Evolutionary conservation across 805 yeast species (phyloP).

Genomic region (Pichia manshurica): DNA sequence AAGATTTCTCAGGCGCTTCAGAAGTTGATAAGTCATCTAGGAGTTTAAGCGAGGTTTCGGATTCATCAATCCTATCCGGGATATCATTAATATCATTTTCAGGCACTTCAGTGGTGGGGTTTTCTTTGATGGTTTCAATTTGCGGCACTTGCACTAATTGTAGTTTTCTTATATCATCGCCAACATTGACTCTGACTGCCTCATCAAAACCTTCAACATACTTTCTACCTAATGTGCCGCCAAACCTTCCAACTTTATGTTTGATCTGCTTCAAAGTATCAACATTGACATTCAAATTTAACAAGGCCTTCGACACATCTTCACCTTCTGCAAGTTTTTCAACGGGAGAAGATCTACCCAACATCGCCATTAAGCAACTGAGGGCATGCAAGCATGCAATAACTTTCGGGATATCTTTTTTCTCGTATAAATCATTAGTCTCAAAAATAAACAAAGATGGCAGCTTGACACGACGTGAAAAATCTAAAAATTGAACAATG

Average conservation of each 20-base stretch:
- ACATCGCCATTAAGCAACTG: slow-evolving; percentile 61
- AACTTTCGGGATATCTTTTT: slow-evolving; percentile 87
- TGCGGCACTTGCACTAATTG: slow-evolving; percentile 14
- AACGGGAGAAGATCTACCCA: slow-evolving; percentile 55
- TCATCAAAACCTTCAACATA: slow-evolving; percentile 25
- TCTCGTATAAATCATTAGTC: slow-evolving; percentile 86
- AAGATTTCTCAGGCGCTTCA: neutral
- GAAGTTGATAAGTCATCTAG: neutral
- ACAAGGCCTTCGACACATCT: slow-evolving; percentile 4
- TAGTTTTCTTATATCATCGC: slow-evolving; percentile 21
- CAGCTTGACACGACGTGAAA: slow-evolving; percentile 62
- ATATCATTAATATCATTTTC: neutral
- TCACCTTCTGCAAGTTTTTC: slow-evolving; percentile 49
- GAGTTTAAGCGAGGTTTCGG: neutral
- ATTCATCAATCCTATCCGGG: neutral
- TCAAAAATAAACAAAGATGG: slow-evolving; percentile 90
- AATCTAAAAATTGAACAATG: slow-evolving; percentile 72
- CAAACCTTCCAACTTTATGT: slow-evolving; percentile 43
- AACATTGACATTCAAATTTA: slow-evolving; percentile 38
- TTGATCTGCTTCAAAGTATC: slow-evolving; percentile 68
- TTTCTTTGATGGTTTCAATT: neutral
- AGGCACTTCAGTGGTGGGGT: neutral
- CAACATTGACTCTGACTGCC: slow-evolving; percentile 31
- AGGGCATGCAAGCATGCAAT: slow-evolving; percentile 90
- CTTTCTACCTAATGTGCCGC: slow-evolving; percentile 40